These are phyloP conservation scores for Colletotrichum limetticola DNA, from an alignment of 2,329 filamentous ascomycete genomes.

Conservation along the genomic window DNA sequence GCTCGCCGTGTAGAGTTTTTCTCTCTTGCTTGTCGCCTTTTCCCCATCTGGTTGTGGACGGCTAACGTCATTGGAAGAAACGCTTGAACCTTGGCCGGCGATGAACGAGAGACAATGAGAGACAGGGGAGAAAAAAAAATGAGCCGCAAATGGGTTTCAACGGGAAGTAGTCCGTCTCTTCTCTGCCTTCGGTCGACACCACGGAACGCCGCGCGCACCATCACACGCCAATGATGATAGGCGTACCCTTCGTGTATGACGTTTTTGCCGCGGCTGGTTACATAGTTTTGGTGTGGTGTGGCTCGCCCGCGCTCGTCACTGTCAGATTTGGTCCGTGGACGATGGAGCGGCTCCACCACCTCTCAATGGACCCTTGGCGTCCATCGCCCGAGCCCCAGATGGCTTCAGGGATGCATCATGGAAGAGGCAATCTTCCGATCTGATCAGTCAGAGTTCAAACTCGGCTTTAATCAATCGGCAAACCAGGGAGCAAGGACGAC, in stretches of 20 bases:
- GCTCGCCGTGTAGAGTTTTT: background rate
- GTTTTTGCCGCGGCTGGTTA: slow-evolving; percentile 26
- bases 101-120: background rate
- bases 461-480: slow-evolving; percentile 3
- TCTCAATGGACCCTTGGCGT: slow-evolving; percentile 20
- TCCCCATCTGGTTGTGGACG: too few species aligned
- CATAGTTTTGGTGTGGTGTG: slow-evolving; percentile 20
- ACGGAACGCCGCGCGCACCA: background rate
- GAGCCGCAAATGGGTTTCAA: background rate
- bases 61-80: background rate
- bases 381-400: slow-evolving; percentile 19
- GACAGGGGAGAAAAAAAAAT: background rate
- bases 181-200: background rate
- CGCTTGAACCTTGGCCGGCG: background rate
- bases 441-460: slow-evolving; percentile 23
- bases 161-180: background rate
- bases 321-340: slow-evolving; percentile 17
- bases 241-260: slow-evolving; percentile 28
- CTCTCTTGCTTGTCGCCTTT: background rate
- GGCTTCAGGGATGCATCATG: slow-evolving; percentile 23
- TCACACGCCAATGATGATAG: slow-evolving; percentile 18
- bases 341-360: slow-evolving; percentile 9
- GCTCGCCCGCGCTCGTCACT: slow-evolving; percentile 19
- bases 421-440: slow-evolving; percentile 31
- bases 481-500: background rate